Percentiles rank a stretch among this genome's conserved stretches.
Evolutionary conservation across 2,329 filamentous ascomycete genomes (phyloP).

Genomic region (Diplodia sapinea): DNA sequence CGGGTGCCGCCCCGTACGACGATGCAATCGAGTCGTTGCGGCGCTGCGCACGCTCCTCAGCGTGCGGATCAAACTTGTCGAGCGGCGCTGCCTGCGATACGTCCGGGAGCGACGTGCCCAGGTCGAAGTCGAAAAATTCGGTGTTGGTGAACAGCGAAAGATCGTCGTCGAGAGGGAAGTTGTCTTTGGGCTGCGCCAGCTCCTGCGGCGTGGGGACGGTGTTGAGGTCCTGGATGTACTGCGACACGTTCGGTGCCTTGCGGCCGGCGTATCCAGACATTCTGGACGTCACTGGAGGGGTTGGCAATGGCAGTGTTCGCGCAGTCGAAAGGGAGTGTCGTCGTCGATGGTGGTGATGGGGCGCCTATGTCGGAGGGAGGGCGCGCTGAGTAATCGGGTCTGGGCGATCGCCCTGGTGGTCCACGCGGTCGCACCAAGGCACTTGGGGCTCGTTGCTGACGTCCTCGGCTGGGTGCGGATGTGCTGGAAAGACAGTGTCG

Average conservation of each 20-base stretch:
- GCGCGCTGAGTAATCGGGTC: constrained; percentile 29
- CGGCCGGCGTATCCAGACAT: constrained; percentile 80
- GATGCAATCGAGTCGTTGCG: constrained; percentile 32
- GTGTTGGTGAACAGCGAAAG: constrained; percentile 63
- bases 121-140: constrained; percentile 72
- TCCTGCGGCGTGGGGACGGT: constrained; percentile 58
- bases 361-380: constrained; percentile 26
- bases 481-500: not conserved
- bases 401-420: constrained; percentile 9
- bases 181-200: constrained; percentile 36
- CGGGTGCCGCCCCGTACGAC: constrained; percentile 30
- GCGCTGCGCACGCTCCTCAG: constrained; percentile 36
- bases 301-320: constrained; percentile 14
- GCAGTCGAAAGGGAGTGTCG: constrained; percentile 26
- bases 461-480: not conserved
- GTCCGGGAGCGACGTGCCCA: constrained; percentile 36
- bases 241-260: constrained; percentile 83
- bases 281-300: constrained; percentile 51
- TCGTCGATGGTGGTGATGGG: constrained; percentile 15
- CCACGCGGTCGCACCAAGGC: constrained; percentile 10
- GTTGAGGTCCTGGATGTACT: constrained; percentile 88
- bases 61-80: constrained; percentile 41
- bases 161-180: constrained; percentile 51
- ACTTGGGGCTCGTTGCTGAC: not conserved
- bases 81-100: constrained; percentile 33